Evolutionary conservation across 2,329 filamentous ascomycete genomes (phyloP), one percentile per base, ranked within the genome.

Genomic region (Cordyceps farinosa): DNA sequence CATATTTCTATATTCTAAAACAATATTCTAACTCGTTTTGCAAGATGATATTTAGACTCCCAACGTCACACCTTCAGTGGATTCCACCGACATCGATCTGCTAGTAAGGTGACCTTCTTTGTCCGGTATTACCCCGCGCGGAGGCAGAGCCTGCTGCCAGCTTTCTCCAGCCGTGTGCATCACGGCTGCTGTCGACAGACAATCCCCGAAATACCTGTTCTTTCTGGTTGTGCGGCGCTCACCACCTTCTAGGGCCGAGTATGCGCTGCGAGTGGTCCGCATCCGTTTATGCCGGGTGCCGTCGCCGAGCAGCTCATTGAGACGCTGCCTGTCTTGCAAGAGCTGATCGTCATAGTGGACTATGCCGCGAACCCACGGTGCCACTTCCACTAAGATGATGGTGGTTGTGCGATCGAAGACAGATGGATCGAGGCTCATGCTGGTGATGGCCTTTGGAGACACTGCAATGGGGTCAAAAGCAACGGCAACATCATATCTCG

Each of bases 301-400:
- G 66, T 87, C 84, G 59, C 84, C 86, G 13, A 90, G 75, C 1
- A 92, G 74, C 61, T 80, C 86, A 67, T 85, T 86, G 10, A 90
- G 75, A 22, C 83, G 82, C 8, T 84, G 73, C 11, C 91, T 84
- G 66, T 91, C 85, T 65, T 86, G 80, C 70, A 92, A 89, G 1
- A 95, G 82, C 1, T 81, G 82, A 27, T 86, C 78, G 69, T 98
- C 94, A 71, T 89, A 90, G 0, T 87, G 82, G 2, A 94, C 87
- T 65, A 99, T 98, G 44, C 84, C 82, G 11, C 96, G 90, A n/a
- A 98, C 85, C 73, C 91, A 98, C 0, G 96, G 95, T 0, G 92
- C 93, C 2, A 98, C 80, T 66, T 99, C 95, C 13, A 88, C 78
- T 0, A 85, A 82, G 38, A 97, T 85, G 27, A 88, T 79, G 0